Percentiles rank a stretch among this genome's conserved stretches.
Evolutionary conservation across 148 eudicot species (phyloP).

Genomic region (Polygonum aviculare): DNA sequence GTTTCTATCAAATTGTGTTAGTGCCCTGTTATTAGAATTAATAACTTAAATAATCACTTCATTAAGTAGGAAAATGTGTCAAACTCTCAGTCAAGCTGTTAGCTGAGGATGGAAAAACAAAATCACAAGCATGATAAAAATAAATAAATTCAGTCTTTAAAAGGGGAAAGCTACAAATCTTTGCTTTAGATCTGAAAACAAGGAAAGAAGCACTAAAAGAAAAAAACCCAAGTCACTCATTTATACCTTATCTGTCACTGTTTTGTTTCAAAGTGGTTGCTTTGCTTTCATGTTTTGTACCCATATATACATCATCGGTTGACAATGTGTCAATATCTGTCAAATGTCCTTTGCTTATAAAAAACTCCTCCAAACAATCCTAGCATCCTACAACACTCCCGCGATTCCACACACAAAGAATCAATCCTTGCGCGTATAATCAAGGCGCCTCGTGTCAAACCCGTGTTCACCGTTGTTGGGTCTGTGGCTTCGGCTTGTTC

Average conservation of each 20-base stretch:
- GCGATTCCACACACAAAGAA: neutral
- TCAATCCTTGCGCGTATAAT: neutral
- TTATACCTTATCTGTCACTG: neutral
- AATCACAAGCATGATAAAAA: too few relatives aligned
- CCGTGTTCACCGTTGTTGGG: neutral
- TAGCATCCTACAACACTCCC: neutral
- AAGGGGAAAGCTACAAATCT: neutral
- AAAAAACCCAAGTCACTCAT: neutral
- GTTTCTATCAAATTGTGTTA: too few relatives aligned
- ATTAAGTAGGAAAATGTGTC: too few relatives aligned
- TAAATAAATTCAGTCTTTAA: neutral
- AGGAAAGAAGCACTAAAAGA: neutral
- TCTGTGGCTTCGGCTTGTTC: neutral
- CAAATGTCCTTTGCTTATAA: neutral
- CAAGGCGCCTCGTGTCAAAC: neutral
- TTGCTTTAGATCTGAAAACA: conserved; percentile 1
- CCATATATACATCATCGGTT: neutral
- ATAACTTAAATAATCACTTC: too few relatives aligned
- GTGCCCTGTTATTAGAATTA: too few relatives aligned
- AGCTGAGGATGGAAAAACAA: too few relatives aligned
- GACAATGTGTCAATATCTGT: conserved; percentile 3
- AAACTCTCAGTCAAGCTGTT: too few relatives aligned
- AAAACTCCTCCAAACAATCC: neutral
- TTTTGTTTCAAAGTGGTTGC: neutral
- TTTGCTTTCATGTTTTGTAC: neutral